These are phyloP conservation scores for Clavispora vitiphila DNA, from an alignment of 805 yeast species.

Conservation along the genomic window DNA sequence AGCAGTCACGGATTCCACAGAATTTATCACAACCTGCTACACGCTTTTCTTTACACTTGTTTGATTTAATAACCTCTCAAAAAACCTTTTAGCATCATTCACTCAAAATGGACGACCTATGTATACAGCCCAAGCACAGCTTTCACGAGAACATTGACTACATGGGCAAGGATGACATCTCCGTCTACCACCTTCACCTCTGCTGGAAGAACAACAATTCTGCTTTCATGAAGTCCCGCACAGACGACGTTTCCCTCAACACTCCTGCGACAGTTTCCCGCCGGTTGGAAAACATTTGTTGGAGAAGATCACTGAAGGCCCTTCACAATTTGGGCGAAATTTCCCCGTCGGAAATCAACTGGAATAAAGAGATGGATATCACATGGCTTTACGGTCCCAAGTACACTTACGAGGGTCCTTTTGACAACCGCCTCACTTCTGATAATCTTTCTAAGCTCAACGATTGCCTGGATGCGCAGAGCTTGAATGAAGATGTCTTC, in stretches of 20 bases:
- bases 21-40: too few species aligned
- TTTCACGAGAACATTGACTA: constrained; percentile 29
- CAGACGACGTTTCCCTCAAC: constrained; percentile 15
- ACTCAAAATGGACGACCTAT: constrained; percentile 10
- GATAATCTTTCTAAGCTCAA: constrained; percentile 4
- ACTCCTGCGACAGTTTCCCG: constrained; percentile 20
- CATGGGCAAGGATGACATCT: constrained; percentile 14
- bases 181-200: constrained; percentile 15
- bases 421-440: constrained; percentile 5
- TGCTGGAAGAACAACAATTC: constrained; percentile 24
- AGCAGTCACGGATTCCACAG: background rate
- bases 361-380: constrained; percentile 51
- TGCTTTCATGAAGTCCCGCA: constrained; percentile 12
- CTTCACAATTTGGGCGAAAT: constrained; percentile 23
- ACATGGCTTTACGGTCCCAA: constrained; percentile 54
- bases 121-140: constrained; percentile 4
- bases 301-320: constrained; percentile 37
- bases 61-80: background rate
- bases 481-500: constrained; percentile 40
- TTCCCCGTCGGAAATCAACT: constrained; percentile 43
- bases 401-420: constrained; percentile 7
- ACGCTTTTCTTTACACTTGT: background rate
- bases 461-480: constrained; percentile 57
- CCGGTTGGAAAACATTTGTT: constrained; percentile 31
- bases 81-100: background rate